Conservation (phyloP, 140 eudicot species). For the Bidens hawaiensis region DNA sequence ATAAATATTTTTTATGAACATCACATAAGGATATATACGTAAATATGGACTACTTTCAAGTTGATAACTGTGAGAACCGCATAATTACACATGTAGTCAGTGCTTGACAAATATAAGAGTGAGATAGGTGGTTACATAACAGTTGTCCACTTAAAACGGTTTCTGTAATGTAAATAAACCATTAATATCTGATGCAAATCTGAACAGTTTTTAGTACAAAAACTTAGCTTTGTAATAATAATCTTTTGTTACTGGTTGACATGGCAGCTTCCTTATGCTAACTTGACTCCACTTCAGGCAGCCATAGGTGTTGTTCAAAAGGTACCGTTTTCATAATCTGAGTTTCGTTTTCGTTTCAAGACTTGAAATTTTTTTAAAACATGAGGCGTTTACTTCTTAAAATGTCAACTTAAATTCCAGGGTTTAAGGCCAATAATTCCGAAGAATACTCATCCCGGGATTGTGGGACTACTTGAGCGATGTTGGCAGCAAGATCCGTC, state of each 20-base stretch:
- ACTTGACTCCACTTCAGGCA: slow-evolving; percentile 88
- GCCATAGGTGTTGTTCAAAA: slow-evolving; percentile 94
- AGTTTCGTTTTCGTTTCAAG: neutral
- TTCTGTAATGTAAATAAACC: no score
- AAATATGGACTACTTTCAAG: neutral
- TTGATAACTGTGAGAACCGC: neutral
- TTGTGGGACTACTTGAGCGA: slow-evolving; percentile 50
- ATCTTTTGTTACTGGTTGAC: slow-evolving; percentile 5
- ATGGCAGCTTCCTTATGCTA: slow-evolving; percentile 74
- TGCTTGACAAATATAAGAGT: no score
- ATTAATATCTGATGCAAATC: no score
- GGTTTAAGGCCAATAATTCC: slow-evolving; percentile 83
- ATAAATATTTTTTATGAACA: neutral
- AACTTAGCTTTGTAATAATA: slow-evolving; percentile 1
- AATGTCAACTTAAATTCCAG: slow-evolving; percentile 25
- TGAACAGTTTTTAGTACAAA: neutral
- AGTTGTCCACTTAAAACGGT: no score
- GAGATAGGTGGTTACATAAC: no score
- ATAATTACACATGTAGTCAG: neutral
- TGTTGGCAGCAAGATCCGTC: slow-evolving; percentile 90
- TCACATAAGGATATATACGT: no score
- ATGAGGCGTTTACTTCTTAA: neutral
- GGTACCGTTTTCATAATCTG: slow-evolving; percentile 41
- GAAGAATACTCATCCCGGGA: slow-evolving; percentile 48
- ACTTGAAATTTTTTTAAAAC: neutral